Conservation (phyloP, 2,329 filamentous ascomycete species). For the Pseudogymnoascus sp. region DNA sequence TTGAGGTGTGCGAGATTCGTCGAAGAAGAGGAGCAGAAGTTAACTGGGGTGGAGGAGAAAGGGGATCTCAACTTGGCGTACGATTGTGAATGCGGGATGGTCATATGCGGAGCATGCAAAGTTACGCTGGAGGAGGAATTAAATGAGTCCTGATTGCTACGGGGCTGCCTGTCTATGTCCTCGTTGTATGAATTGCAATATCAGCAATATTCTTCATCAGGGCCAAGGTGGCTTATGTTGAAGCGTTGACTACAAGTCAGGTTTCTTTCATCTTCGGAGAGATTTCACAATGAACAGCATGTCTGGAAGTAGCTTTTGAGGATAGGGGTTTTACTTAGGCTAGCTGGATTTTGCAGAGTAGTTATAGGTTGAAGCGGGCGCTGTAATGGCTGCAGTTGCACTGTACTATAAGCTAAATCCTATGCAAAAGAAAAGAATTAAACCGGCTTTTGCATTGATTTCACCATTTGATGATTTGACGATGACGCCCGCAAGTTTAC, state of each 20-base stretch:
- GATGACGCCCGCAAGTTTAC: neutral
- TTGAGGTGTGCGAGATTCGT: neutral
- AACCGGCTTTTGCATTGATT: neutral
- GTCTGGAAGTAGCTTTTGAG: neutral
- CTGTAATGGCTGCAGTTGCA: neutral
- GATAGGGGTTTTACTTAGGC: neutral
- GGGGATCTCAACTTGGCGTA: conserved; percentile 6
- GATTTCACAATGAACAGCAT: neutral
- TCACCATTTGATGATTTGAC: neutral
- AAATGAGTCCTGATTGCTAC: neutral
- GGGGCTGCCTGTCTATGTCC: neutral
- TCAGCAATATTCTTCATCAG: neutral
- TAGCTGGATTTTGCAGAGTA: neutral
- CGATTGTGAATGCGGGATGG: conserved; percentile 13
- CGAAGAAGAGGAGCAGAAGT: neutral
- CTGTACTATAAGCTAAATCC: neutral
- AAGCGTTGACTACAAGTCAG: neutral
- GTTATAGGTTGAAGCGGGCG: neutral
- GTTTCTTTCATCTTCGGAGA: neutral
- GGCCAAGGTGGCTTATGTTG: neutral
- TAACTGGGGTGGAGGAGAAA: neutral
- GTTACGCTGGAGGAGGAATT: neutral
- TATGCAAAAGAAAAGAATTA: neutral
- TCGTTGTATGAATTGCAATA: neutral
- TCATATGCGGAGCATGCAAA: conserved; percentile 14